Base-by-base conservation (phyloP, 108 stramenopile species). In the Nitzschia sp. region DNA sequence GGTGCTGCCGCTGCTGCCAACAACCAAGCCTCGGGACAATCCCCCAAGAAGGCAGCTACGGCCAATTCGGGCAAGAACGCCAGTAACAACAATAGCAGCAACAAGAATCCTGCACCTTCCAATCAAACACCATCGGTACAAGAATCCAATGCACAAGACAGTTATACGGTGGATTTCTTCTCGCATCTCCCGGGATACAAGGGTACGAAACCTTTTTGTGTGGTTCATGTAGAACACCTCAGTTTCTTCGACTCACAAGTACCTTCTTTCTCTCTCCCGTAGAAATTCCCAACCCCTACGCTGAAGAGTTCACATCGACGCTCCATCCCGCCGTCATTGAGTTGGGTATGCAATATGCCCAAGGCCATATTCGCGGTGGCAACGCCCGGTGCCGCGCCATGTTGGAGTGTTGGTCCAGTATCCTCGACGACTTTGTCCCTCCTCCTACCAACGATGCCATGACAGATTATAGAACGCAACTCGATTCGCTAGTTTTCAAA, bases 341-440 rank as follows among this genome's bases (percentile, higher is more conserved):
- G 15, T 63, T 96, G 3, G 96, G 98, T 21, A 71, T 83, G 52
- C 64, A 83, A 52, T 98, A 96, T 73, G 86, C 90, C 7, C 72
- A 71, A 55, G 92, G 92, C 17, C 58, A 82, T 51, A 83, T 95
- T 38, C 73, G 87, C 2, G 98, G 98, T 5, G 83, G 94, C 15
- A 97, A 97, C 63, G 83, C 84, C 26, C 88, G 98, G 12, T 92
- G 92, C 56, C 84, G 87, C 6, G 84, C 91, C 68, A 97, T 98
- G 96, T 80, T 98, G 61, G 64, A 83, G 71, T 87, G 86, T 3
- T 95, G 96, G 74, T 77, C 73, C 21, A 41, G 73, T 0, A 69
- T 92, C n/a, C 67, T 91, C 15, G 63, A 70, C 54, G 89, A 91
- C 38, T 92, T 81, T 77, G 48, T 67, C 12, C 82, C 76, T 38